phyloP scores from a whole-genome alignment of 495 filamentous ascomycete species.

The Elaphomyces granulatus region DNA sequence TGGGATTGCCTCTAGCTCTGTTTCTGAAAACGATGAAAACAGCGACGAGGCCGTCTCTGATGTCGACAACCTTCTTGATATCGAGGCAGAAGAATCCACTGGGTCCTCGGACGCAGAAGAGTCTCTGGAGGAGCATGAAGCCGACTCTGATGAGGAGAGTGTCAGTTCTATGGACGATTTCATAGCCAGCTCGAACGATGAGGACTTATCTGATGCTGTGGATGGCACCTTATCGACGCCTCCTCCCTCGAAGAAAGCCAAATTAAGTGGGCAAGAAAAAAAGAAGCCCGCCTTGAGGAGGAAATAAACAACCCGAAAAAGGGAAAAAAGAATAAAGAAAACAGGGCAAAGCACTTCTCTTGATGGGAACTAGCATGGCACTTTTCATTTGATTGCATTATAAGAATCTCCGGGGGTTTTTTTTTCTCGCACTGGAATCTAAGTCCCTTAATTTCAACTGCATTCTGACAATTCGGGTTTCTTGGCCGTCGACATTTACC shows the following conservation, averaged over 20 bases:
- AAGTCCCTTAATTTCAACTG: too few species aligned
- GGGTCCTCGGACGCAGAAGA: constrained; percentile 36
- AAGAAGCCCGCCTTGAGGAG: constrained; percentile 24
- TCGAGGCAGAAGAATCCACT: constrained; percentile 33
- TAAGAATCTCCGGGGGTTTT: too few species aligned
- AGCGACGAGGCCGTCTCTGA: constrained; percentile 29
- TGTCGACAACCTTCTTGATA: constrained; percentile 27
- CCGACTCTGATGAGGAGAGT: constrained; percentile 15
- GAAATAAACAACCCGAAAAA: too few species aligned
- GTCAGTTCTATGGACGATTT: constrained; percentile 30
- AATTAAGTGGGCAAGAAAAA: constrained; percentile 13
- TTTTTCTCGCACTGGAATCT: too few species aligned
- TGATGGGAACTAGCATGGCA: too few species aligned
- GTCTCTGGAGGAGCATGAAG: constrained; percentile 29
- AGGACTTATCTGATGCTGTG: constrained; percentile 25
- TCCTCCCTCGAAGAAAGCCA: constrained; percentile 27
- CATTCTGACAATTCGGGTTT: too few species aligned
- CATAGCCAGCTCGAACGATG: constrained; percentile 29
- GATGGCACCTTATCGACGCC: background rate
- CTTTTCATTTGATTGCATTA: too few species aligned
- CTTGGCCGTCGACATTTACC: too few species aligned
- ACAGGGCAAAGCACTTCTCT: too few species aligned
- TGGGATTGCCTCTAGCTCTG: constrained; percentile 19
- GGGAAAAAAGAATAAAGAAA: too few species aligned
- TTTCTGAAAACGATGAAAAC: constrained; percentile 27